These are phyloP conservation scores for Aspergillus felis DNA, from an alignment of 2,329 filamentous ascomycete genomes.

Conservation along the genomic window DNA sequence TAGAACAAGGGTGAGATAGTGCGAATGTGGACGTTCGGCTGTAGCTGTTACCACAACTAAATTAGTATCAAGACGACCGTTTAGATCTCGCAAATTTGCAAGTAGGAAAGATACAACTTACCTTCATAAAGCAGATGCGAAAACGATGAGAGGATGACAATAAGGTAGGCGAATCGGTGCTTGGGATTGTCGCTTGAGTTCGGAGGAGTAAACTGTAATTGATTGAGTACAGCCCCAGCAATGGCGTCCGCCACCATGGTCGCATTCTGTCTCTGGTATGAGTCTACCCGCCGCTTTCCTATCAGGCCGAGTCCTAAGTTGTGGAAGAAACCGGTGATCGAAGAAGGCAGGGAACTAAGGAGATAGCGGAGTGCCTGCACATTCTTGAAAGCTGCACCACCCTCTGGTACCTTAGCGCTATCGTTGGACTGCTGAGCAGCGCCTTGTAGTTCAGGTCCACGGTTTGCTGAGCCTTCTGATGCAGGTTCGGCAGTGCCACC, in stretches of 20 bases:
- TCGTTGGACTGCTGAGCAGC: slow-evolving; percentile 15
- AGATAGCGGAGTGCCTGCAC: slow-evolving; percentile 72
- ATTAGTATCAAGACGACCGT: slow-evolving; percentile 3
- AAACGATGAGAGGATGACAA: slow-evolving; percentile 72
- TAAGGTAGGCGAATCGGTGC: slow-evolving; percentile 71
- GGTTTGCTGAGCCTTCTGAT: slow-evolving; percentile 19
- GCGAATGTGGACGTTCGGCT: slow-evolving; percentile 48
- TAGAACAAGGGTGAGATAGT: slow-evolving; percentile 67
- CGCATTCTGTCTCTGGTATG: slow-evolving; percentile 58
- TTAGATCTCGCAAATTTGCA: background rate
- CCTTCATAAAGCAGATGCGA: slow-evolving; percentile 75
- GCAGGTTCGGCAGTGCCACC: slow-evolving; percentile 18
- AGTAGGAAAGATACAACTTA: slow-evolving; percentile 24
- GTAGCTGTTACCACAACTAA: slow-evolving; percentile 26
- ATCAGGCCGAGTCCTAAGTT: slow-evolving; percentile 78
- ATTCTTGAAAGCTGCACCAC: slow-evolving; percentile 61
- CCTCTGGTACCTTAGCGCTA: slow-evolving; percentile 22
- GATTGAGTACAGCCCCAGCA: slow-evolving; percentile 64
- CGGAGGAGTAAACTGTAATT: slow-evolving; percentile 54
- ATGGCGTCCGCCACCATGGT: slow-evolving; percentile 63
- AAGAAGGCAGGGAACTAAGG: slow-evolving; percentile 71
- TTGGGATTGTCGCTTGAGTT: slow-evolving; percentile 51
- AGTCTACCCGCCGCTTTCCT: slow-evolving; percentile 68
- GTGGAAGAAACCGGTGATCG: slow-evolving; percentile 82
- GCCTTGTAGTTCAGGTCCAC: slow-evolving; percentile 15